Base-by-base conservation (phyloP, 352 stramenopile species). In the Globisporangium nagaii region DNA sequence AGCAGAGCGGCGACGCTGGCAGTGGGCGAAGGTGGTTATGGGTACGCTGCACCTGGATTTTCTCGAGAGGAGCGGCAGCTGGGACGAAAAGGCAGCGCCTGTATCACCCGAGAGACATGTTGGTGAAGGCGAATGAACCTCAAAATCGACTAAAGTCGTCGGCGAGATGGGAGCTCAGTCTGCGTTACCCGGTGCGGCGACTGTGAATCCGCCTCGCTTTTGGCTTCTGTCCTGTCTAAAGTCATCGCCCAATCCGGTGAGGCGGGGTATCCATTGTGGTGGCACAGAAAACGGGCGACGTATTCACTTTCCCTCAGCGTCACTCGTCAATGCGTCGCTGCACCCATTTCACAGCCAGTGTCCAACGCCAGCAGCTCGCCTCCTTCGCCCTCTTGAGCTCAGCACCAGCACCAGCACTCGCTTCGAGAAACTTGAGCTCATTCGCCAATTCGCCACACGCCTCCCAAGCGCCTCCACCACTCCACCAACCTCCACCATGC, bases 401-500 rank as follows among this genome's bases (percentile, higher is more conserved):
- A n/a, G n/a, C n/a, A n/a, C n/a, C n/a, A n/a, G n/a, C n/a, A n/a
- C n/a, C n/a, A n/a, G n/a, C n/a, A n/a, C n/a, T n/a, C n/a, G n/a
- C n/a, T n/a, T n/a, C n/a, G n/a, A n/a, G n/a, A n/a, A n/a, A n/a
- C n/a, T n/a, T n/a, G n/a, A n/a, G n/a, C n/a, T n/a, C n/a, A n/a
- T n/a, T n/a, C n/a, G n/a, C n/a, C n/a, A n/a, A n/a, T n/a, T n/a
- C n/a, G n/a, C n/a, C n/a, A n/a, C n/a, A n/a, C n/a, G n/a, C n/a
- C n/a, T n/a, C n/a, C n/a, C n/a, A n/a, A n/a, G n/a, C 20, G 2
- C 41, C 27, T 2, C 4, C 6, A 1, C 24, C 7, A 20, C 20
- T 12, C 19, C 25, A 22, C 20, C n/a, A n/a, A n/a, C n/a, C n/a
- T 2, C 44, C 52, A 56, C 3, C 31, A 79, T 83, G 70, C 73